These are phyloP conservation scores for Fusarium illudens DNA, from an alignment of 2,329 filamentous ascomycete genomes.

Conservation along the genomic window DNA sequence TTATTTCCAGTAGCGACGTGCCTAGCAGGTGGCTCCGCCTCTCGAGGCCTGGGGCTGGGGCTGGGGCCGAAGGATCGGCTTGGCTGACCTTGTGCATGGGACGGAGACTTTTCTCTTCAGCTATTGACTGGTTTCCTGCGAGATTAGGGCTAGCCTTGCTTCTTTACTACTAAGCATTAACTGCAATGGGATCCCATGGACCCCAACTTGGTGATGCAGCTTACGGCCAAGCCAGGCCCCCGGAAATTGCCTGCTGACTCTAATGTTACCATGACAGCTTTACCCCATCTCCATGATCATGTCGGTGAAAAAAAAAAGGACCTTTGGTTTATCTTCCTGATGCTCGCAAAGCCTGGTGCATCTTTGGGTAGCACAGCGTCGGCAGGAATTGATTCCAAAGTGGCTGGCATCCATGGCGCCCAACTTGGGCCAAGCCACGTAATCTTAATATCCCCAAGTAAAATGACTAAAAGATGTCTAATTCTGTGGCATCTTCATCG, in stretches of 20 bases:
- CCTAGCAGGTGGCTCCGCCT: background rate
- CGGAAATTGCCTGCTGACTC: background rate
- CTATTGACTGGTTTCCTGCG: background rate
- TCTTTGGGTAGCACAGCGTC: background rate
- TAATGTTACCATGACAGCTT: background rate
- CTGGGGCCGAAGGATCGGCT: background rate
- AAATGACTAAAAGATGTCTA: background rate
- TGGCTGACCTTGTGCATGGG: background rate
- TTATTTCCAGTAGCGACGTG: background rate
- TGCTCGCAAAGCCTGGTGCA: background rate
- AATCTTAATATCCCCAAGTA: background rate
- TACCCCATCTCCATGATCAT: background rate
- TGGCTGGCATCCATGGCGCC: background rate
- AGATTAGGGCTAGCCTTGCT: background rate
- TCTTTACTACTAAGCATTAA: background rate
- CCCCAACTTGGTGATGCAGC: background rate
- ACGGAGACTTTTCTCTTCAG: background rate
- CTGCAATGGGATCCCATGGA: background rate
- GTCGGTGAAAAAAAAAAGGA: background rate
- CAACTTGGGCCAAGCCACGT: background rate
- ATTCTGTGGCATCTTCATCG: background rate
- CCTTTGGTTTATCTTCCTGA: background rate
- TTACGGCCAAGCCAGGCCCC: background rate
- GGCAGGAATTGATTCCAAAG: conserved; percentile 1
- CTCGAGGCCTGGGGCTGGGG: background rate